A percentile compares a stretch with the other conserved stretches of the same genome.
These are phyloP conservation scores for Magnaporthiopsis poae DNA, from an alignment of 2,329 filamentous ascomycete species.

Conservation along the genomic window DNA sequence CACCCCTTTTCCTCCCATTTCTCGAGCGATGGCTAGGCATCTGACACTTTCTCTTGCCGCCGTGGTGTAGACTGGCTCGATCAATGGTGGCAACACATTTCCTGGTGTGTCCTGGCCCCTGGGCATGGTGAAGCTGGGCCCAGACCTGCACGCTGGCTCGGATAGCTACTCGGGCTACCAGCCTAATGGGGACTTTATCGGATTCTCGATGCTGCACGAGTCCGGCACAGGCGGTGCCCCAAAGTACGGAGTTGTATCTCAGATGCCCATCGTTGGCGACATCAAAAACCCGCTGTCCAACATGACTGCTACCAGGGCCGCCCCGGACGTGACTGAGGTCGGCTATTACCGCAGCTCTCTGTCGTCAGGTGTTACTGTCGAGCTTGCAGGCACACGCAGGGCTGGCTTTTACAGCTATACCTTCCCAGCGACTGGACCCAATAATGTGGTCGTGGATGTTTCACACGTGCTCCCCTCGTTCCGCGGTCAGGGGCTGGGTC, in stretches of 20 bases:
- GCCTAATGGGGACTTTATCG: slow-evolving; percentile 41
- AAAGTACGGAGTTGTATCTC: slow-evolving; percentile 58
- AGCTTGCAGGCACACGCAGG: slow-evolving; percentile 46
- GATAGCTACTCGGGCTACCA: slow-evolving; percentile 47
- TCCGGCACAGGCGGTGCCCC: slow-evolving; percentile 59
- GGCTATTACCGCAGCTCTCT: slow-evolving; percentile 52
- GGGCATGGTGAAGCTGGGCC: slow-evolving; percentile 41
- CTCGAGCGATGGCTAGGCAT: not conserved
- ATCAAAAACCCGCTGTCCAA: slow-evolving; percentile 20
- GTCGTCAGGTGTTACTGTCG: slow-evolving; percentile 44
- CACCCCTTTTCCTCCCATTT: not conserved
- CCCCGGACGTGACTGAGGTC: slow-evolving; percentile 43
- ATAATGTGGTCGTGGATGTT: slow-evolving; percentile 52
- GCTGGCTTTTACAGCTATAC: slow-evolving; percentile 51
- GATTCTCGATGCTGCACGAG: slow-evolving; percentile 56
- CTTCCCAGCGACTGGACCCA: slow-evolving; percentile 29
- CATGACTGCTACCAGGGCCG: slow-evolving; percentile 41
- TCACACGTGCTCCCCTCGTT: slow-evolving; percentile 53
- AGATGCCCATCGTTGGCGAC: slow-evolving; percentile 43
- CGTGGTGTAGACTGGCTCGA: slow-evolving; percentile 16
- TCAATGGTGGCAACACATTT: slow-evolving; percentile 38
- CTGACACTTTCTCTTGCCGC: not conserved
- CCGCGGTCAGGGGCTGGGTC: slow-evolving; percentile 36
- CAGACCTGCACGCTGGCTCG: slow-evolving; percentile 27
- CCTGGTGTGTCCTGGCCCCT: slow-evolving; percentile 38